Evolutionary conservation across 1,284 basidiomycete species (phyloP).

Genomic region (Heliocybe sulcata): DNA sequence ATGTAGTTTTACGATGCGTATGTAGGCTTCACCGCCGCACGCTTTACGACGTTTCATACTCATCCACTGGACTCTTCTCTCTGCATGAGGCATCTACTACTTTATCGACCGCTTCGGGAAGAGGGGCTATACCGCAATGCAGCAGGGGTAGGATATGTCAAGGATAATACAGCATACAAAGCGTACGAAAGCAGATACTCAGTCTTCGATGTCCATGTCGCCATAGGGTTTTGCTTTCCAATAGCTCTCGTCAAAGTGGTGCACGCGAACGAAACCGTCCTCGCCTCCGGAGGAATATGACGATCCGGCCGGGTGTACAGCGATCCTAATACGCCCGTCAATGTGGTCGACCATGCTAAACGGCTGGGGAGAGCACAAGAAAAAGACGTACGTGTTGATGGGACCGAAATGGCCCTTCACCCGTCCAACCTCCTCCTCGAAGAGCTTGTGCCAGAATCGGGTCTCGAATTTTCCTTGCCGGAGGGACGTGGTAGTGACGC

Average conservation of each 20-base stretch:
- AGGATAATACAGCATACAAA: too few relatives aligned
- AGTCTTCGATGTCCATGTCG: conserved; percentile 74
- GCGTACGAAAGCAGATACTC: not conserved
- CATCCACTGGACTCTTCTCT: not conserved
- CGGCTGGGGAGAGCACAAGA: conserved; percentile 1
- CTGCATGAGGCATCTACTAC: too few relatives aligned
- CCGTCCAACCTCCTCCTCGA: conserved; percentile 96
- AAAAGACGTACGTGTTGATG: conserved; percentile 80
- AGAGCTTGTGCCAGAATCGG: conserved; percentile 97
- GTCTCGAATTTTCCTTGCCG: conserved; percentile 98
- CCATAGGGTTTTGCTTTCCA: conserved; percentile 88
- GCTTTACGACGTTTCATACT: not conserved
- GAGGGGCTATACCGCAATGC: too few relatives aligned
- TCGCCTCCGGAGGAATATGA: conserved; percentile 94
- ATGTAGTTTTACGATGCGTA: not conserved
- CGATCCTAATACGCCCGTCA: conserved; percentile 49
- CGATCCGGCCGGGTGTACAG: conserved; percentile 86
- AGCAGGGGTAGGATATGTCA: too few relatives aligned
- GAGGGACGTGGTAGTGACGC: conserved; percentile 89
- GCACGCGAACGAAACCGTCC: conserved; percentile 91
- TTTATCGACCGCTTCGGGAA: too few relatives aligned
- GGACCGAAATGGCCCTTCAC: conserved; percentile 98
- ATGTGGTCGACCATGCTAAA: conserved; percentile 2
- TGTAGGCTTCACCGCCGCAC: not conserved
- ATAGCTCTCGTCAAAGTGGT: conserved; percentile 90